These are phyloP conservation scores for Mycena sp. DNA, from an alignment of 1,284 basidiomycete genomes.

Conservation along the genomic window DNA sequence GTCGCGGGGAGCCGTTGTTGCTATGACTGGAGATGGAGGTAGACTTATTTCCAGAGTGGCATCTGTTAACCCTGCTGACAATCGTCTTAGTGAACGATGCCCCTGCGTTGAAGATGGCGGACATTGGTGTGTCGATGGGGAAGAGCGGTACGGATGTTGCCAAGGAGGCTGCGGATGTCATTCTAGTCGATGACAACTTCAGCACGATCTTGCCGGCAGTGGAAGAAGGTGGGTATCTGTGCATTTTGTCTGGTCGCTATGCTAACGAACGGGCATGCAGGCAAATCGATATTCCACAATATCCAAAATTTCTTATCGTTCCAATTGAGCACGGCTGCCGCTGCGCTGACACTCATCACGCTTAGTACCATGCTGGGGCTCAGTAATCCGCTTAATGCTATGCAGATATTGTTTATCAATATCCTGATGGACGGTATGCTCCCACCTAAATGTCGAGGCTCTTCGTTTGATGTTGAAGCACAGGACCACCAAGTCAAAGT, in stretches of 20 bases:
- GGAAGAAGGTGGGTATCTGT: slow-evolving; percentile 79
- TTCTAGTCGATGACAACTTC: slow-evolving; percentile 98
- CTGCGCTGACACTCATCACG: slow-evolving; percentile 94
- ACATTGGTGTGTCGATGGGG: slow-evolving; percentile 99
- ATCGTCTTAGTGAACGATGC: slow-evolving; percentile 87
- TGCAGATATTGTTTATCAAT: slow-evolving; percentile 99
- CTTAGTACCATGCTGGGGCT: slow-evolving; percentile 91
- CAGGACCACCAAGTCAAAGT: slow-evolving; percentile 94
- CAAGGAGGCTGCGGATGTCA: slow-evolving; percentile 97
- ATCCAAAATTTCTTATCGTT: slow-evolving; percentile 98
- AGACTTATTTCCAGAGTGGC: slow-evolving; percentile 19
- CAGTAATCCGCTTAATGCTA: slow-evolving; percentile 94
- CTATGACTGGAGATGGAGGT: slow-evolving; percentile 96
- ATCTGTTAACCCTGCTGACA: not conserved
- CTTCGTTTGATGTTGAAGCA: slow-evolving; percentile 11
- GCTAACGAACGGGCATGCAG: slow-evolving; percentile 46
- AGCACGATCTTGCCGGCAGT: slow-evolving; percentile 93
- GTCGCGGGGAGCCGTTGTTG: slow-evolving; percentile 87
- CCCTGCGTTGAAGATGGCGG: slow-evolving; percentile 96
- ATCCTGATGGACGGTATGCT: slow-evolving; percentile 95
- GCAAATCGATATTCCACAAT: slow-evolving; percentile 98
- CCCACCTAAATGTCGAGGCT: slow-evolving; percentile 12
- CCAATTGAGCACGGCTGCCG: slow-evolving; percentile 96
- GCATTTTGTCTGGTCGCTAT: not conserved
- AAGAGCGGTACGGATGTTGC: slow-evolving; percentile 97